Conservation (phyloP, 805 yeast species). For the Tetrapisispora iriomotensis region DNA sequence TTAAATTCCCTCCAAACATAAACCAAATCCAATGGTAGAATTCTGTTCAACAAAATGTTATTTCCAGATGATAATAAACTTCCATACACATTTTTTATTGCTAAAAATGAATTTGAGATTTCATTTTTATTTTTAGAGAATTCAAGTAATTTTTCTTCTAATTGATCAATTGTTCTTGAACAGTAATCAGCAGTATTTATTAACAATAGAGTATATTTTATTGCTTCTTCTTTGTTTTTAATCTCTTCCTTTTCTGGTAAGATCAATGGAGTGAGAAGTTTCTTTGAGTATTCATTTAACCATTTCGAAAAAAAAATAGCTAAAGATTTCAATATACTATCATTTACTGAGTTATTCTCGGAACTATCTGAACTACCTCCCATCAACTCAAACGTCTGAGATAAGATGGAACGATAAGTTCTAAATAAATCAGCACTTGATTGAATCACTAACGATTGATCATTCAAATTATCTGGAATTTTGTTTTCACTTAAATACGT, state of each 20-base stretch:
- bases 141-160: slow-evolving; percentile 50
- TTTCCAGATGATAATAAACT: slow-evolving; percentile 51
- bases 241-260: slow-evolving; percentile 34
- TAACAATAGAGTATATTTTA: slow-evolving; percentile 58
- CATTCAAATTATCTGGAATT: slow-evolving; percentile 39
- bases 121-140: slow-evolving; percentile 30
- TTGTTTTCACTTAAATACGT: slow-evolving; percentile 54
- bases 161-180: slow-evolving; percentile 63
- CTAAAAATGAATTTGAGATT: slow-evolving; percentile 42
- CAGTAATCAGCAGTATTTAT: slow-evolving; percentile 88
- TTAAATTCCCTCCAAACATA: slow-evolving; percentile 78
- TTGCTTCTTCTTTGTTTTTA: slow-evolving; percentile 44
- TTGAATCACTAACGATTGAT: slow-evolving; percentile 55
- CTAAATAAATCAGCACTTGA: slow-evolving; percentile 85
- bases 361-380: slow-evolving; percentile 28
- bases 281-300: slow-evolving; percentile 48
- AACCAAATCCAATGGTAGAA: slow-evolving; percentile 48
- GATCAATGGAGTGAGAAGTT: slow-evolving; percentile 40
- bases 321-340: slow-evolving; percentile 32
- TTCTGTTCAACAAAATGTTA: slow-evolving; percentile 42
- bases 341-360: slow-evolving; percentile 9
- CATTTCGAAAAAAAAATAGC: slow-evolving; percentile 55
- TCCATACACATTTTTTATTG: slow-evolving; percentile 46
- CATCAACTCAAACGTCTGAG: slow-evolving; percentile 53
- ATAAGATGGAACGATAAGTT: slow-evolving; percentile 58